A percentile compares a stretch with the other conserved stretches of the same genome.
Evolutionary conservation across 768 basidiomycete species (phyloP).

Genomic region (Hericium alpestre): DNA sequence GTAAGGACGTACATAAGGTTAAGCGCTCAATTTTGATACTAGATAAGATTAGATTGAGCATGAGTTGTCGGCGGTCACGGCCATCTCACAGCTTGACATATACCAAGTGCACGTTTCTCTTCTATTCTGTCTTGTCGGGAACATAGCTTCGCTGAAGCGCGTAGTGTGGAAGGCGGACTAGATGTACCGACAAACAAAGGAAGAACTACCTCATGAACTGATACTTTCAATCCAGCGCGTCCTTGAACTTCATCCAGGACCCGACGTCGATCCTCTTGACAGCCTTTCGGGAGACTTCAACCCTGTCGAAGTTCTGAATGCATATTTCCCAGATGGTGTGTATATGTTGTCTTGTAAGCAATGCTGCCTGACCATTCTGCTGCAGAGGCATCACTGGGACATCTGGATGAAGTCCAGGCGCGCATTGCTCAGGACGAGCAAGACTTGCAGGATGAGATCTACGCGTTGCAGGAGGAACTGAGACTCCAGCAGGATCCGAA

Average conservation of each 20-base stretch:
- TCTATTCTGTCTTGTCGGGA: not conserved
- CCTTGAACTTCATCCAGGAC: conserved; percentile 39
- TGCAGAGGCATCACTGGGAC: conserved; percentile 64
- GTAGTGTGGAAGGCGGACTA: not conserved
- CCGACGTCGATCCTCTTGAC: conserved; percentile 45
- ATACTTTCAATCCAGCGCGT: conserved; percentile 62
- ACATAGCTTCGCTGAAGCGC: not conserved
- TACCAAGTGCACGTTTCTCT: no score
- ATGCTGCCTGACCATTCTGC: not conserved
- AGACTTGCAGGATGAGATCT: conserved; percentile 63
- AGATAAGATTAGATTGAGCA: not conserved
- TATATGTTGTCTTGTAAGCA: conserved; percentile 6
- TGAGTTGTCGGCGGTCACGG: not conserved
- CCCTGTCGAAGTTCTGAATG: conserved; percentile 45
- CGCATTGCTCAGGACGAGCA: conserved; percentile 59
- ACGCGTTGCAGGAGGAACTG: conserved; percentile 54
- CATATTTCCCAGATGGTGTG: conserved; percentile 72
- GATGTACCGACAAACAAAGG: conserved; percentile 18
- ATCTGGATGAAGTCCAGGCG: conserved; percentile 62
- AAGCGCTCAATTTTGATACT: no score
- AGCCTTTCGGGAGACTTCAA: conserved; percentile 47
- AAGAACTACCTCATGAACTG: conserved; percentile 56
- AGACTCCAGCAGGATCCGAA: conserved; percentile 75
- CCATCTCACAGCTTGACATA: not conserved
- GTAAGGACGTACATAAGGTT: no score